phyloP scores from a whole-genome alignment of 2,329 filamentous ascomycete genomes.

The Leptographium procerum region DNA sequence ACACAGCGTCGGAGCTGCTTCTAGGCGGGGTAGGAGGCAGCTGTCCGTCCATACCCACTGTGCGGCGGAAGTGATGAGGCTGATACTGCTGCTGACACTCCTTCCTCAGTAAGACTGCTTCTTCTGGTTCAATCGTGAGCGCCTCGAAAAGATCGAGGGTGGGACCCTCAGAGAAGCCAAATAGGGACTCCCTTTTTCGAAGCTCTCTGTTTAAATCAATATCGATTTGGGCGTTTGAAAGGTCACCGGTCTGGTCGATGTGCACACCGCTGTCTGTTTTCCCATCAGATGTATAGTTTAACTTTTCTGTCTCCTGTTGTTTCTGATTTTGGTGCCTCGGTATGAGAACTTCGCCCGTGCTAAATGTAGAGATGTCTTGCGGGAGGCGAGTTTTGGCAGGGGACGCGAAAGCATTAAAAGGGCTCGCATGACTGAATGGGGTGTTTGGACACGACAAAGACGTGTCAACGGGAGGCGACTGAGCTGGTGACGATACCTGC shows the following conservation, averaged over 20 bases:
- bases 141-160: conserved; percentile 18
- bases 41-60: not conserved
- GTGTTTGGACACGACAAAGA: not conserved
- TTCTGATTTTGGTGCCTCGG: not conserved
- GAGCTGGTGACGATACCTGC: not conserved
- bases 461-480: not conserved
- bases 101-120: not conserved
- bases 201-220: conserved; percentile 3
- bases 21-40: not conserved
- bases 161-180: not conserved
- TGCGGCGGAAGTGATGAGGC: not conserved
- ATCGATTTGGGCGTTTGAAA: not conserved
- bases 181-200: not conserved
- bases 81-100: conserved; percentile 3
- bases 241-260: not conserved
- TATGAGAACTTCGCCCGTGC: not conserved
- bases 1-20: not conserved
- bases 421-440: not conserved
- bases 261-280: conserved; percentile 11
- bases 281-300: not conserved
- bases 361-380: not conserved
- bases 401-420: not conserved
- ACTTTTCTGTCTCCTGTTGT: not conserved
- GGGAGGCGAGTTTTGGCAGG: not conserved
- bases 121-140: conserved; percentile 16